A percentile compares a stretch with the other conserved stretches of the same genome.
phyloP scores from a whole-genome alignment of 371 early-diverging fungal species.

The Amoeboaphelidium occidentale region DNA sequence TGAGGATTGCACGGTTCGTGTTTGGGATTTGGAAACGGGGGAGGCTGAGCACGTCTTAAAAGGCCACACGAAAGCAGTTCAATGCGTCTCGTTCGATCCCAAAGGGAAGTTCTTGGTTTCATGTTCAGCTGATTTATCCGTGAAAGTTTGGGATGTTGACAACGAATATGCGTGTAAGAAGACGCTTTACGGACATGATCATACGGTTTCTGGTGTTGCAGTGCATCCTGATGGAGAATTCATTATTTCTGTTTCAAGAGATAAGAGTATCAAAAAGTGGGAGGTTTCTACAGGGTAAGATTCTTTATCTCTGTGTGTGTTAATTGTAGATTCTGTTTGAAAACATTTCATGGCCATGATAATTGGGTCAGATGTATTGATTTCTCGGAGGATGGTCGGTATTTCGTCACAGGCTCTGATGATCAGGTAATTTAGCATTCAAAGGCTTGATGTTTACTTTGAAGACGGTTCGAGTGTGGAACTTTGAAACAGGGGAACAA shows the following conservation, averaged over 20 bases:
- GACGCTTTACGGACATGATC: constrained; percentile 74
- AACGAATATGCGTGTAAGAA: constrained; percentile 59
- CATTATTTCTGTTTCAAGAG: constrained; percentile 58
- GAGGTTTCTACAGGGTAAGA: constrained; percentile 48
- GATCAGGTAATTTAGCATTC: constrained; percentile 71
- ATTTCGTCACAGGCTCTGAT: constrained; percentile 46
- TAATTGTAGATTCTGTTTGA: constrained; percentile 37
- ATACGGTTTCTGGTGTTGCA: constrained; percentile 54
- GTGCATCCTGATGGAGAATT: constrained; percentile 46
- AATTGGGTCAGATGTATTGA: constrained; percentile 65
- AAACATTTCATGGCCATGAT: constrained; percentile 44
- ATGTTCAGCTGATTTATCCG: constrained; percentile 63
- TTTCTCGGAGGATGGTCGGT: constrained; percentile 37
- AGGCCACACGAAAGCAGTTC: constrained; percentile 78
- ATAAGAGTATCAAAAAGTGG: constrained; percentile 72
- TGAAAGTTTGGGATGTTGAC: constrained; percentile 68
- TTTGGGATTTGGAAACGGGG: constrained; percentile 48
- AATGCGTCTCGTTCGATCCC: constrained; percentile 49
- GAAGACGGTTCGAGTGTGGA: constrained; percentile 61
- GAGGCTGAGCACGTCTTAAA: constrained; percentile 68
- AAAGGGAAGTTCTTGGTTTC: constrained; percentile 53
- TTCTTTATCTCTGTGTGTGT: not conserved
- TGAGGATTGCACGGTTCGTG: constrained; percentile 68
- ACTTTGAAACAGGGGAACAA: constrained; percentile 38
- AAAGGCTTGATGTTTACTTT: not conserved